Base-by-base conservation (phyloP, 352 stramenopile genomes). In the Phytophthora niederhauseri region DNA sequence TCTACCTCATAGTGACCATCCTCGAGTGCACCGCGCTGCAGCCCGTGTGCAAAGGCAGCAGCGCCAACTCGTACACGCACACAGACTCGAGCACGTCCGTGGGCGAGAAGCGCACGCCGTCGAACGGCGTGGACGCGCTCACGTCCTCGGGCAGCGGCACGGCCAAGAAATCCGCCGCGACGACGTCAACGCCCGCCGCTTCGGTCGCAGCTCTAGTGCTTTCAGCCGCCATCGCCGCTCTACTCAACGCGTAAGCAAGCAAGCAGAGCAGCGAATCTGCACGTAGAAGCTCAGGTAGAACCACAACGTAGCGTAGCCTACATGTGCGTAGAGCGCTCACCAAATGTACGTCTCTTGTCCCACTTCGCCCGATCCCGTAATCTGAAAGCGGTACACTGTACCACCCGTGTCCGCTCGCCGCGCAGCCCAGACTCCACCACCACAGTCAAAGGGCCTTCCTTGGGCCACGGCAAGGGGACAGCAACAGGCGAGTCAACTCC, bases 51-150 rank as follows among this genome's bases (percentile, higher is more conserved):
- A 78, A 79, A 5, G 76, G 80, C 34, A 76, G 67, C 36, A 78
- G 81, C 55, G 83, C 85, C 34, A 95, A 95, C 61, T 26, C 63
- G 0, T 81, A 78, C 57, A 64, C 77, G 49, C 85, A 91, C 52
- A 57, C 56, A 0, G 43, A 50, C 9, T 58, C 55, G 9, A 76
- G 45, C 15, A 74, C 68, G 4, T 45, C 63, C 4, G 63, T 83
- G 15, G 72, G 75, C 20, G 72, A 85, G 15, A 82, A 78, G 51
- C 61, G 56, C 0, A 59, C 43, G 15, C 73, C 73, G 2, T 70
- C 73, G 2, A 84, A 84, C 19, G 62, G 56, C 11, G 49, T 38
- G 22, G 41, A 28, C 6, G 52, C 50, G 1, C 19, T 53, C 17
- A 51, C 50, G 1, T 70, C 70, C n/a, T 72, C 68, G 3, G 38